A percentile compares a stretch with the other conserved stretches of the same genome.
Conservation (phyloP, 768 basidiomycete species). For the Pisolithus albus region DNA sequence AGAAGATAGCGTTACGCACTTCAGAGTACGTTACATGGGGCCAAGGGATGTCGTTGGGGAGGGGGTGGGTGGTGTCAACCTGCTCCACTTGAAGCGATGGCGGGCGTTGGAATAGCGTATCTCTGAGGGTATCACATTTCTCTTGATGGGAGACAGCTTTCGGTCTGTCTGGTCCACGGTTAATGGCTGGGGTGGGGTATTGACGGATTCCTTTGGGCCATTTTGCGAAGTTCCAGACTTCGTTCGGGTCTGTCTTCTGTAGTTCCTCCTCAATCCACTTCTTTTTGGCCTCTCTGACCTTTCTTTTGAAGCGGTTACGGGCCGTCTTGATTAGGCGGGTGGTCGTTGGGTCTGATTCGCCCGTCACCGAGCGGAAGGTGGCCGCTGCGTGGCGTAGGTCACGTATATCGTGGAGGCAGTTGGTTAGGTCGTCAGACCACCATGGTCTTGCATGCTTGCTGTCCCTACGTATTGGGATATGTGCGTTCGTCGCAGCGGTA, state of each 20-base stretch:
- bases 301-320: no score
- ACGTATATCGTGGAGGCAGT: no score
- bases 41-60: background rate
- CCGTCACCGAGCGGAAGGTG: no score
- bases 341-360: no score
- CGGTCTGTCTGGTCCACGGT: background rate
- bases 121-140: background rate
- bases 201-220: background rate
- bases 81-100: background rate
- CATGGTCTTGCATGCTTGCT: background rate
- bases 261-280: background rate
- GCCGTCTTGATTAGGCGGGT: no score
- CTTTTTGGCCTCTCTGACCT: background rate
- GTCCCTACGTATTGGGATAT: background rate
- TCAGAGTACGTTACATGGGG: background rate
- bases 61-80: background rate
- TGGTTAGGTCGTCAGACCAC: background rate
- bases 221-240: background rate
- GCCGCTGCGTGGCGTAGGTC: no score
- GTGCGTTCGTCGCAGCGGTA: background rate
- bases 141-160: background rate
- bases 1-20: background rate
- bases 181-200: background rate
- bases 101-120: conserved; percentile 2
- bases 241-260: background rate